Evolutionary conservation across 192 early-diverging fungal genomes (phyloP).

Genomic region (Podila epigama): DNA sequence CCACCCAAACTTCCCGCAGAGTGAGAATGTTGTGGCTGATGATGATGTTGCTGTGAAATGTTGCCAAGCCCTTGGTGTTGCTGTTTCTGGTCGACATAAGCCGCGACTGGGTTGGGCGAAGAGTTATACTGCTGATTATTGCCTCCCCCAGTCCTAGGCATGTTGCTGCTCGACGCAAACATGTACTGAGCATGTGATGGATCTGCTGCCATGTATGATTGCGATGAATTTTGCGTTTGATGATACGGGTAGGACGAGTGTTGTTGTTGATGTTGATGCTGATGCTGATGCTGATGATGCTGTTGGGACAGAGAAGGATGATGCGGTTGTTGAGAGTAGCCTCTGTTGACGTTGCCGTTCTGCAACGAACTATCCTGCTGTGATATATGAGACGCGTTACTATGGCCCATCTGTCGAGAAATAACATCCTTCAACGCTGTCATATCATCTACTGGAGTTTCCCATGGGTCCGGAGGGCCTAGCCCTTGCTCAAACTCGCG

Average conservation of each 20-base stretch:
- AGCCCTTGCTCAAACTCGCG: constrained; percentile 73
- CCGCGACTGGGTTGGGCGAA: constrained; percentile 26
- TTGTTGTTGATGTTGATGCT: constrained; percentile 10
- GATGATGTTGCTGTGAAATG: constrained; percentile 19
- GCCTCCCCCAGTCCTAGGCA: neutral
- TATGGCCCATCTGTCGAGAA: constrained; percentile 46
- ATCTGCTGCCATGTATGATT: neutral
- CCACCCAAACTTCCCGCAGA: constrained; percentile 15
- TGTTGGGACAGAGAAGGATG: constrained; percentile 5
- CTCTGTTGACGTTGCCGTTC: neutral
- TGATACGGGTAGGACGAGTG: constrained; percentile 7
- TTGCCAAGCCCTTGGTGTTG: constrained; percentile 19
- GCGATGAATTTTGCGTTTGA: neutral
- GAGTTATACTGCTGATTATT: constrained; percentile 16
- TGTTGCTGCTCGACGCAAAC: constrained; percentile 1
- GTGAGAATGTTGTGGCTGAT: constrained; percentile 26
- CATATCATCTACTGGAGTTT: constrained; percentile 64
- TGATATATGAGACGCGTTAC: neutral
- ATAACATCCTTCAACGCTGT: constrained; percentile 62
- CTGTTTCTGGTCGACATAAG: constrained; percentile 21
- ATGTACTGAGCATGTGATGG: neutral
- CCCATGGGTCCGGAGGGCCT: constrained; percentile 69
- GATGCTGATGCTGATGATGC: constrained; percentile 13
- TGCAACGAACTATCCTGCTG: neutral
- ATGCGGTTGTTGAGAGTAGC: neutral